phyloP scores from a whole-genome alignment of 148 eudicot genomes.

The Fagopyrum esculentum region DNA sequence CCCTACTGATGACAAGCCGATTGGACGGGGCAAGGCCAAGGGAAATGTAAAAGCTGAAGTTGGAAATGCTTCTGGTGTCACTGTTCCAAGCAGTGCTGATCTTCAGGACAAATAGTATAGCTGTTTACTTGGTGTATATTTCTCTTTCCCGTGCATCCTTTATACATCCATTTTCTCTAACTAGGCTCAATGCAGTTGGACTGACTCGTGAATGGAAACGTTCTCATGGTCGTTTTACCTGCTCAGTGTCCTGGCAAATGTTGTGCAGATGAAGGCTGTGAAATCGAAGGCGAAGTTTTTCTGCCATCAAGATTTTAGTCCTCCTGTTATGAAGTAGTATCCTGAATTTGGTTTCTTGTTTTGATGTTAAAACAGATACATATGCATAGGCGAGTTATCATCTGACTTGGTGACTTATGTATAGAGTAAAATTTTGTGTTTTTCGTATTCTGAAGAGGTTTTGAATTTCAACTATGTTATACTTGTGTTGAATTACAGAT shows the following conservation, averaged over 20 bases:
- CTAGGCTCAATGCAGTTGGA: background rate
- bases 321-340: background rate
- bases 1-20: constrained; percentile 22
- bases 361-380: background rate
- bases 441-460: constrained; percentile 1
- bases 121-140: background rate
- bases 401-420: constrained; percentile 8
- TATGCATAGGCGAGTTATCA: constrained; percentile 6
- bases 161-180: background rate
- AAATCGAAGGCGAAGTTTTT: background rate
- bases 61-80: constrained; percentile 7
- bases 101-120: background rate
- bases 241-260: background rate
- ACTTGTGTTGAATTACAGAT: background rate
- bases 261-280: constrained; percentile 11
- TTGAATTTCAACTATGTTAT: background rate
- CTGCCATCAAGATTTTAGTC: background rate
- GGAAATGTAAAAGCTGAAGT: constrained; percentile 15
- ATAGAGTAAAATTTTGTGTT: background rate
- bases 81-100: background rate
- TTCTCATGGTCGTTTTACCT: background rate
- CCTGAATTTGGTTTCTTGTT: background rate
- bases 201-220: background rate
- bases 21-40: constrained; percentile 22
- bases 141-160: background rate